Percentiles rank a stretch among this genome's conserved stretches.
These are phyloP conservation scores for Dillenia suffruticosa DNA, from an alignment of 164 flowering plant species.

Conservation along the genomic window DNA sequence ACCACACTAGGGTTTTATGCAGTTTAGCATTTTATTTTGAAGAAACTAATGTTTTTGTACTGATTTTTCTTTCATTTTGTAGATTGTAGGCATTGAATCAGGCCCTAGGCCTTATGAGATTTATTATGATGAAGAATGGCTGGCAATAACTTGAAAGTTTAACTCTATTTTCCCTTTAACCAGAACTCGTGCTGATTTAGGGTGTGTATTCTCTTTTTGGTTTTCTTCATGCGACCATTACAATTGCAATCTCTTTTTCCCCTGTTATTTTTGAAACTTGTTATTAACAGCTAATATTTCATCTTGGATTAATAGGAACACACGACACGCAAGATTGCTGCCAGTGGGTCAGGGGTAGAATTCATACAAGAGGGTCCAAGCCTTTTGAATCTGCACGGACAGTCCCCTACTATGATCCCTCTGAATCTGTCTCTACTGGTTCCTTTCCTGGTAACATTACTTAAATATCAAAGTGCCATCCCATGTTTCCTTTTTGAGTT, in stretches of 20 bases:
- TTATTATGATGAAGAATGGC: conserved; percentile 96
- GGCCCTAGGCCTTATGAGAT: conserved; percentile 79
- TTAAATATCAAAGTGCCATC: not conserved
- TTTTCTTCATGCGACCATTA: not conserved
- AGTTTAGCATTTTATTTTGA: not conserved
- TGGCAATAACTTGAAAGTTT: conserved; percentile 69
- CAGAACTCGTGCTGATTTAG: conserved; percentile 41
- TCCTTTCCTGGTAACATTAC: conserved; percentile 36
- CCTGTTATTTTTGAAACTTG: not conserved
- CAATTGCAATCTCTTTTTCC: not conserved
- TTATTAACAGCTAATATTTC: conserved; percentile 2
- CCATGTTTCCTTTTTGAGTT: too few relatives aligned
- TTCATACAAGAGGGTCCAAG: conserved; percentile 55
- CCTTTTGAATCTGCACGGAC: conserved; percentile 74
- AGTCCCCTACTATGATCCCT: conserved; percentile 53
- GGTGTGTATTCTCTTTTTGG: conserved; percentile 18
- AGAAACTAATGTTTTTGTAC: conserved; percentile 1
- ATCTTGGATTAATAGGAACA: conserved; percentile 27
- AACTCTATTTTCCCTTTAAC: conserved; percentile 63
- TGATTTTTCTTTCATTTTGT: conserved; percentile 2
- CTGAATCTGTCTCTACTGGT: conserved; percentile 24
- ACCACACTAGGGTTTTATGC: too few relatives aligned
- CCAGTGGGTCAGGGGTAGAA: conserved; percentile 54
- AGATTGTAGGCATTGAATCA: conserved; percentile 84
- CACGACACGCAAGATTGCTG: conserved; percentile 49